Evolutionary conservation across 805 yeast species (phyloP).

Genomic region (Candida incommunis): DNA sequence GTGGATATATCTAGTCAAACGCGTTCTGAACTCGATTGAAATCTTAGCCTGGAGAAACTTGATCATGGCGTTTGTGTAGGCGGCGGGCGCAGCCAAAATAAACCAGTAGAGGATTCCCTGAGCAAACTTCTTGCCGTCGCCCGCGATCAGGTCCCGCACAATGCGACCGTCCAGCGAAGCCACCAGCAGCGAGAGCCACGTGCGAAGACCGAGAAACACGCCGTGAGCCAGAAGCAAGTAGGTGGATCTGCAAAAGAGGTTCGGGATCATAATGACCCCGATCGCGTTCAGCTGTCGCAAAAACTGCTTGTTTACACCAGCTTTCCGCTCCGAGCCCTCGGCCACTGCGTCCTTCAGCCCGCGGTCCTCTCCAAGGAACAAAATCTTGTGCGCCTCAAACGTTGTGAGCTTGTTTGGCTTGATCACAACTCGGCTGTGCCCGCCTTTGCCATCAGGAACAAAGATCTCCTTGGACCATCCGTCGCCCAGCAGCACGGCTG

Average conservation of each 20-base stretch:
- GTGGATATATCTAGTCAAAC: conserved; percentile 72
- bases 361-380: conserved; percentile 10
- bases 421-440: conserved; percentile 13
- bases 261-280: conserved; percentile 75
- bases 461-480: conserved; percentile 17
- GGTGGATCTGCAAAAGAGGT: conserved; percentile 50
- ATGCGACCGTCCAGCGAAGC: conserved; percentile 88
- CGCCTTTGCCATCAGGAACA: conserved; percentile 12
- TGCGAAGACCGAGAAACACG: conserved; percentile 59
- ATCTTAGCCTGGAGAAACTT: conserved; percentile 63
- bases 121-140: conserved; percentile 58
- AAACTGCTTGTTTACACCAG: conserved; percentile 42
- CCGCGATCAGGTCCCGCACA: conserved; percentile 75
- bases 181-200: conserved; percentile 74
- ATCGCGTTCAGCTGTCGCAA: conserved; percentile 59
- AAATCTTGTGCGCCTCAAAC: conserved; percentile 19
- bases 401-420: conserved; percentile 16
- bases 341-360: not conserved
- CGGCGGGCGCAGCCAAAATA: conserved; percentile 81
- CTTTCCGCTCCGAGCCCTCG: conserved; percentile 8
- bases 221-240: conserved; percentile 56
- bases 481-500: conserved; percentile 15
- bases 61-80: conserved; percentile 83
- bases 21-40: conserved; percentile 73
- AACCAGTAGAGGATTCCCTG: conserved; percentile 80